These are phyloP conservation scores for Suhomyces pyralidae DNA, from an alignment of 805 yeast genomes.

Conservation along the genomic window DNA sequence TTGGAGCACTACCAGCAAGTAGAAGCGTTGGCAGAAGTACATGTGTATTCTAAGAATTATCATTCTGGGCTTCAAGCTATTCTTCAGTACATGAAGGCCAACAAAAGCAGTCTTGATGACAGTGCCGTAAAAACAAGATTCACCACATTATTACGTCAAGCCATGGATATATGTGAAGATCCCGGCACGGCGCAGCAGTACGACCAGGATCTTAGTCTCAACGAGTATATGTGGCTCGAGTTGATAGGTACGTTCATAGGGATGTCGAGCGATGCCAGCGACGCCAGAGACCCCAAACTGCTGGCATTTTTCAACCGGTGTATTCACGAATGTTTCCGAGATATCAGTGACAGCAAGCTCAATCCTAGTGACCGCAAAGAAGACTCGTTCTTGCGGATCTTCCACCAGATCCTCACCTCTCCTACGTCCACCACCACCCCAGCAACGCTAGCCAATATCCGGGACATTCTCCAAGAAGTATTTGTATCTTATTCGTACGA, in stretches of 20 bases:
- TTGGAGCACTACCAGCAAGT: constrained; percentile 23
- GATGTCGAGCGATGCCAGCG: constrained; percentile 11
- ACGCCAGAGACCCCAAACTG: background rate
- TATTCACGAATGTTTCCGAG: constrained; percentile 32
- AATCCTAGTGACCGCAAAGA: constrained; percentile 16
- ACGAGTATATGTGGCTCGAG: constrained; percentile 29
- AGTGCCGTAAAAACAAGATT: constrained; percentile 10
- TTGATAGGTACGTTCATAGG: constrained; percentile 24
- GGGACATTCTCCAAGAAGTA: constrained; percentile 58
- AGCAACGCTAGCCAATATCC: constrained; percentile 58
- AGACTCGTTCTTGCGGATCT: constrained; percentile 50
- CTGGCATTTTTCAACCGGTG: constrained; percentile 20
- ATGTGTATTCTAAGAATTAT: constrained; percentile 17
- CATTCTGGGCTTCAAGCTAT: constrained; percentile 30
- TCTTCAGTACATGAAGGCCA: constrained; percentile 18
- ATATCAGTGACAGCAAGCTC: constrained; percentile 26
- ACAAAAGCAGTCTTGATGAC: constrained; percentile 9
- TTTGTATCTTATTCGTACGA: constrained; percentile 66
- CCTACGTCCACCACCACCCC: constrained; percentile 15
- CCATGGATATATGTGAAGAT: constrained; percentile 27
- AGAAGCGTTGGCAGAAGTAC: constrained; percentile 31
- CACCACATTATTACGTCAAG: constrained; percentile 33
- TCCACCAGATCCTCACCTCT: constrained; percentile 53
- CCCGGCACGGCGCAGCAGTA: constrained; percentile 10
- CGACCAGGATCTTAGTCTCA: constrained; percentile 12